A percentile compares a stretch with the other conserved stretches of the same genome.
Evolutionary conservation across 2,329 filamentous ascomycete genomes (phyloP).

Genomic region (Fusarium sp.): DNA sequence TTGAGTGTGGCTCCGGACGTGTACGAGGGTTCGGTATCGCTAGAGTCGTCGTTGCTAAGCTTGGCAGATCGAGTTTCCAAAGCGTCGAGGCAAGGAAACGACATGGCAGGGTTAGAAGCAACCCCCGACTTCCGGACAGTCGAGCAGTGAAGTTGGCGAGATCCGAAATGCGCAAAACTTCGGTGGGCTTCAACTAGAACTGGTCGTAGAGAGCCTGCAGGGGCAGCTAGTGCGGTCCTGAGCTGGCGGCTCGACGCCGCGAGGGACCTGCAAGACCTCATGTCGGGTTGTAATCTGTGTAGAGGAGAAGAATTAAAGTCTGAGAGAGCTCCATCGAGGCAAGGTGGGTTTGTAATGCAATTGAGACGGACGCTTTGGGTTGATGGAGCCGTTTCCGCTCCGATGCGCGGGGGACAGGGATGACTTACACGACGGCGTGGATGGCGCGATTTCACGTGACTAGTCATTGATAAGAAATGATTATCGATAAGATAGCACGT

Average conservation of each 20-base stretch:
- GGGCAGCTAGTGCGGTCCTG: constrained; percentile 7
- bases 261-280: constrained; percentile 41
- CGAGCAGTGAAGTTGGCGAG: constrained; percentile 41
- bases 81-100: constrained; percentile 90
- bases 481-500: constrained; percentile 37
- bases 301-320: not conserved
- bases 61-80: constrained; percentile 82
- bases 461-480: not conserved
- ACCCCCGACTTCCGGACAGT: constrained; percentile 44
- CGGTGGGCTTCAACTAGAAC: constrained; percentile 2
- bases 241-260: constrained; percentile 35
- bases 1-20: constrained; percentile 86
- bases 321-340: constrained; percentile 18
- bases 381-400: constrained; percentile 26
- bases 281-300: constrained; percentile 15
- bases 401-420: constrained; percentile 35
- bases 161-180: constrained; percentile 1
- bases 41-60: constrained; percentile 67
- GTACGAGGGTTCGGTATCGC: constrained; percentile 93
- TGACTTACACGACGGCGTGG: constrained; percentile 11
- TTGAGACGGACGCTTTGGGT: constrained; percentile 28
- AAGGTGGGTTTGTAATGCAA: constrained; percentile 41
- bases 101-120: constrained; percentile 85
- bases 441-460: constrained; percentile 48
- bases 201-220: constrained; percentile 6